These are phyloP conservation scores for Globisporangium takayamanum DNA, from an alignment of 352 stramenopile species.

Conservation along the genomic window DNA sequence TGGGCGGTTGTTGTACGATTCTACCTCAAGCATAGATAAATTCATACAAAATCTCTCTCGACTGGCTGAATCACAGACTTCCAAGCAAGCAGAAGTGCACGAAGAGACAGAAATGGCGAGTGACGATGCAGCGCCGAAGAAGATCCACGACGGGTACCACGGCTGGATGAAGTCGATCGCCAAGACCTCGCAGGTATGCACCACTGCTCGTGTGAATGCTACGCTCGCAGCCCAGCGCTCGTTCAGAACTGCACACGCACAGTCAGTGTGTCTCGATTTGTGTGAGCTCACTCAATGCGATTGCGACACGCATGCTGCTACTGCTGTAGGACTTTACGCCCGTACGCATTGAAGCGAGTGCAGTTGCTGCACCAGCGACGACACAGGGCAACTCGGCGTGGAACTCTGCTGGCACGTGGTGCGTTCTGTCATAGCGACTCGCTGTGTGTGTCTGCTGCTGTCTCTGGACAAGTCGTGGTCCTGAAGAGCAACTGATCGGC, in stretches of 20 bases:
- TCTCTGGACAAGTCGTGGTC: not conserved
- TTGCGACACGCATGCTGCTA: not conserved
- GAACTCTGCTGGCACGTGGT: slow-evolving; percentile 81
- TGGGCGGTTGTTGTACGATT: not conserved
- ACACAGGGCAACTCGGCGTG: slow-evolving; percentile 54
- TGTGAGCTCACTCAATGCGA: not conserved
- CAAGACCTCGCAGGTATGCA: slow-evolving; percentile 60
- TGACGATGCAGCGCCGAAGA: slow-evolving; percentile 46
- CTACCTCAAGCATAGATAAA: not conserved
- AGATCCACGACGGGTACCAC: slow-evolving; percentile 81
- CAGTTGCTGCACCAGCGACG: slow-evolving; percentile 10
- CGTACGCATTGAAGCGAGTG: slow-evolving; percentile 46
- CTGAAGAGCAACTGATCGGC: slow-evolving; percentile 1
- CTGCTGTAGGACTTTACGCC: slow-evolving; percentile 65
- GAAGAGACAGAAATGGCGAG: slow-evolving; percentile 14
- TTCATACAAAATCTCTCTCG: not conserved
- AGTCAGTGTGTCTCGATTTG: no score
- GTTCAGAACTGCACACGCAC: no score
- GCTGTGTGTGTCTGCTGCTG: no score
- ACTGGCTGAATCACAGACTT: not conserved
- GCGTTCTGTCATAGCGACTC: slow-evolving; percentile 3
- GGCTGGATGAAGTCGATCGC: slow-evolving; percentile 86
- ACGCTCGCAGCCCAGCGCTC: no score
- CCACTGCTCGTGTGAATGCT: no score
- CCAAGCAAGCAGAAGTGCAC: not conserved